Base-by-base conservation (phyloP, 2,329 filamentous ascomycete species). In the Cercospora brassicicola region DNA sequence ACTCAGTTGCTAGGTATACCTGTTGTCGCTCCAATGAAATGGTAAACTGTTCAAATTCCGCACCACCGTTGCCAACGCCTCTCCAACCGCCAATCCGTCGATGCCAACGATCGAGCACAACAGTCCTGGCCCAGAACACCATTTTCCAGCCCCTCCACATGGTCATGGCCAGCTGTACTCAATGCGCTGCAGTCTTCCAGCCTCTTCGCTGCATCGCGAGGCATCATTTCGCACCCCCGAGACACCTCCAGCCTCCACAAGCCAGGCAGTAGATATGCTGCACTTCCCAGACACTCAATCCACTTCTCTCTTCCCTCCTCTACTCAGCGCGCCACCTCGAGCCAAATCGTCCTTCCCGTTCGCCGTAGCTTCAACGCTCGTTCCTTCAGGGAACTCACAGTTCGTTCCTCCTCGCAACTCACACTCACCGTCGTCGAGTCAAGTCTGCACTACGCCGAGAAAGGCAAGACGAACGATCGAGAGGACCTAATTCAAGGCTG, bases 331-430 rank as follows among this genome's bases (percentile, higher is more conserved):
- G 53, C 53, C 53, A 30, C 53, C 53, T 57, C 53, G 20, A 51
- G 18, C n/a, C 53, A 57, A 31, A 33, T 57, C 53, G 23, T 31
- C 30, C 53, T 33, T 57, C 26, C 53, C 53, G 53, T 33, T 18
- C 23, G 20, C n/a, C n/a, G 26, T 20, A 57, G 53, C 53, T 57
- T 57, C 53, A 57, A 57, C 53, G 53, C 30, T 57, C 23, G 30
- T 30, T 57, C 53, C 53, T 57, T 51, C 45, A 51, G 45, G 45
- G 20, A 30, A 57, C 53, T 30, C 53, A 30, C 53, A 30, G 7
- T 57, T 57, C 53, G 53, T 57, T 33, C 26, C 53, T 57, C 53
- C n/a, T 30, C 53, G 53, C 45, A 57, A 57, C 53, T 57, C n/a
- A 18, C 30, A 28, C 31, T 33, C 10, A 30, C 18, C 53, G 53